Evolutionary conservation across 805 yeast species (phyloP), one percentile per base, ranked within the genome.

Genomic region (Myxozyma sirexii): DNA sequence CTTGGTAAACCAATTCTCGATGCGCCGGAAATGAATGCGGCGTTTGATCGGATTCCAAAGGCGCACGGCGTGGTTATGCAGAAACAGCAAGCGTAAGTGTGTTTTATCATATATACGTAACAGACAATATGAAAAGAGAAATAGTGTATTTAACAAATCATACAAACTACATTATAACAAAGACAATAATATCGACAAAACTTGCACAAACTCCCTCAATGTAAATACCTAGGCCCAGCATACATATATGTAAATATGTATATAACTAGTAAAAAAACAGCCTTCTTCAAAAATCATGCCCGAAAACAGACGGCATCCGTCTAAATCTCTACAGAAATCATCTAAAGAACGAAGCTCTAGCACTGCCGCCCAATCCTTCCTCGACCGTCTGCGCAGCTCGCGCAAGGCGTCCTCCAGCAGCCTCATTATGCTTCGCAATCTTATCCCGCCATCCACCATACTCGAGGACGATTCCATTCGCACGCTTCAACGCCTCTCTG

Each of bases 381-480:
- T 54, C 65, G 10, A 62, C 37, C 8, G 60, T 59, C 12, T 80
- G 83, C 19, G 80, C 70, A 13, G 80, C 82, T 13, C 71, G 59
- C n/a, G 66, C 67, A 62, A 84, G 77, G 58, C 78, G 76, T 19
- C 79, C 80, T 12, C 66, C 67, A 1, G 84, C 73, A 7, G 68
- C 45, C 44, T 76, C 78, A 68, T 82, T 77, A 65, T 82, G 84
- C 45, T 71, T 72, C 42, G 72, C 71, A 51, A 84, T 68, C 66
- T 76, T 80, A 8, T 69, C 66, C 47, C 72, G 74, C 79, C 79
- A 77, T 42, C 75, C 76, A 38, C 72, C 74, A 54, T 72, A 71
- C 33, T 72, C 71, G 43, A 77, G 67, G 10, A 75, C 72, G 29
- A 78, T 68, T 38, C 83, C 75, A 47, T 76, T 70, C 31, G 74